These are phyloP conservation scores for Dothiorella sarmentorum DNA, from an alignment of 2,329 filamentous ascomycete species.

Conservation along the genomic window DNA sequence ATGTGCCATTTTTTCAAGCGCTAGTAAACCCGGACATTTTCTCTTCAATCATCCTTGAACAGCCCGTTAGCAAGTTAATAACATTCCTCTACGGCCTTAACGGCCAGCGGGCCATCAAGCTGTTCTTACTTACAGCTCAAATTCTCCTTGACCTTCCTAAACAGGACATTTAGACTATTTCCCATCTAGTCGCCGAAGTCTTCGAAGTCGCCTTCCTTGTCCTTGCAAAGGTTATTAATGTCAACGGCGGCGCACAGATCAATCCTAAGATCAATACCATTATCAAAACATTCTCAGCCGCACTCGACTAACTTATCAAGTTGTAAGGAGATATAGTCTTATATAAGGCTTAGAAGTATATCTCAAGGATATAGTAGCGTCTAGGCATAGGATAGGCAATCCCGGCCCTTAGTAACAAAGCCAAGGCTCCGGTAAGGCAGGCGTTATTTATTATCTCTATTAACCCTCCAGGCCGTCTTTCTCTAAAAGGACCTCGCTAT, in stretches of 20 bases:
- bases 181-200: not conserved
- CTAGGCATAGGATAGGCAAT: conserved; percentile 8
- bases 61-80: conserved; percentile 33
- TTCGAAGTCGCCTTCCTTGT: conserved; percentile 21
- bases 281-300: not conserved
- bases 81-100: conserved; percentile 34
- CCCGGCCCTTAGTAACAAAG: not conserved
- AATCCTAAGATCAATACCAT: conserved; percentile 23
- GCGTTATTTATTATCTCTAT: not conserved
- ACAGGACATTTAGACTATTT: not conserved
- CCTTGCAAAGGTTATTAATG: conserved; percentile 24
- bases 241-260: conserved; percentile 24
- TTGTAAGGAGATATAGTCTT: not conserved
- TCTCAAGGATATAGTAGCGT: conserved; percentile 7
- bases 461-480: conserved; percentile 26
- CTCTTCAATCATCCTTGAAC: conserved; percentile 36
- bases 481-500: conserved; percentile 21
- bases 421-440: not conserved
- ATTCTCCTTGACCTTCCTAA: conserved; percentile 5
- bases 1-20: conserved; percentile 25
- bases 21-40: conserved; percentile 35
- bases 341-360: not conserved
- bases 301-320: not conserved
- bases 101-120: conserved; percentile 30
- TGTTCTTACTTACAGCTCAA: conserved; percentile 29